Evolutionary conservation across 1,284 basidiomycete species (phyloP).

Genomic region (Pseudozyma flocculosa): DNA sequence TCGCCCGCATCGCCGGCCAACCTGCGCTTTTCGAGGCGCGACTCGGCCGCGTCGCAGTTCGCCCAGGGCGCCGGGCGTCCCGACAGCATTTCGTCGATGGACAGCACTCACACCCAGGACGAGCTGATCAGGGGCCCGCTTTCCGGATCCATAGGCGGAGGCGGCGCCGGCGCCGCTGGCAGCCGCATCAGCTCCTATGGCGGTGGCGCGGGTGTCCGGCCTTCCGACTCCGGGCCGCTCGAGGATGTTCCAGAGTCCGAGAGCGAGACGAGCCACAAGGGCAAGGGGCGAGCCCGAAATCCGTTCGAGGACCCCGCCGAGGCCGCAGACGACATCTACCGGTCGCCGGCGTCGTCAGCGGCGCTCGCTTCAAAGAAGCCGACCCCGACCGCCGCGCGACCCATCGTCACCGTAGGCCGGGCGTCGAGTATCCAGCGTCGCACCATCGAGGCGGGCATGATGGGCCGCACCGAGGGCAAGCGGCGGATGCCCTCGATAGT

Average conservation of each 20-base stretch:
- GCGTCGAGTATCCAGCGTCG: slow-evolving; percentile 32
- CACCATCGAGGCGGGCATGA: slow-evolving; percentile 15
- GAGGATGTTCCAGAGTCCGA: too few relatives aligned
- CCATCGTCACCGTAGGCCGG: slow-evolving; percentile 43
- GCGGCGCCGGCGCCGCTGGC: too few relatives aligned
- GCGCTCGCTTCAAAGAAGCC: slow-evolving; percentile 5
- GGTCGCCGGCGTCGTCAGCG: too few relatives aligned
- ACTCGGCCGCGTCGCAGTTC: too few relatives aligned
- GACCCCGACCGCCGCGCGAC: slow-evolving; percentile 25
- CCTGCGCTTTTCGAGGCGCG: background rate
- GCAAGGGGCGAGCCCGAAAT: slow-evolving; percentile 8
- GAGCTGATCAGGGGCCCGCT: background rate
- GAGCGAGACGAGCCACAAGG: background rate
- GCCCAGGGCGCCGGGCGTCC: slow-evolving; percentile 8
- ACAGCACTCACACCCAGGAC: slow-evolving; percentile 3
- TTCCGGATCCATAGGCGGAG: too few relatives aligned
- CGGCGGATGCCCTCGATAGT: slow-evolving; percentile 38
- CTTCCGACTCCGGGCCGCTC: too few relatives aligned
- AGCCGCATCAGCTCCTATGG: too few relatives aligned
- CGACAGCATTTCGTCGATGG: slow-evolving; percentile 16
- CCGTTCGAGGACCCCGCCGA: slow-evolving; percentile 24
- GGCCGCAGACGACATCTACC: background rate
- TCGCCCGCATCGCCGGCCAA: background rate
- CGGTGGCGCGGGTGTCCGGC: too few relatives aligned
- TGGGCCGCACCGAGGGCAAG: slow-evolving; percentile 13